Conservation (phyloP, 257 asterid genomes). For the Nicotiana attenuata region DNA sequence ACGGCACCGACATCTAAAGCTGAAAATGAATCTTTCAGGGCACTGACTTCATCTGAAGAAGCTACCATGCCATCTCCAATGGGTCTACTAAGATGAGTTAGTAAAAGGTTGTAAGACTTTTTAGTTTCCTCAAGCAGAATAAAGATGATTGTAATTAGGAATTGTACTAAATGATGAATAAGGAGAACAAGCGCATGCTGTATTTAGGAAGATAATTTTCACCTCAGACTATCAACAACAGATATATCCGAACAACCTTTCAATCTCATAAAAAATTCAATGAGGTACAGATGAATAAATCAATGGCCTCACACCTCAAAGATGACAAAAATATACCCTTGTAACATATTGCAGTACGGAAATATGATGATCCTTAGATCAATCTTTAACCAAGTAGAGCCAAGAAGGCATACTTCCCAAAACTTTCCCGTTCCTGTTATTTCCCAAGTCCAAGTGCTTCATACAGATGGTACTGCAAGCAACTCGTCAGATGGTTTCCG, state of each 20-base stretch:
- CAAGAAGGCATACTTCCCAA: background rate
- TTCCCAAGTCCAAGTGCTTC: background rate
- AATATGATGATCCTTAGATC: background rate
- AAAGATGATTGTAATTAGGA: background rate
- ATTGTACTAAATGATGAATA: background rate
- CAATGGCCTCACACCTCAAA: background rate
- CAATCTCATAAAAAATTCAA: background rate
- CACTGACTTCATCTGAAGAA: conserved; percentile 48
- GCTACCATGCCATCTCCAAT: conserved; percentile 42
- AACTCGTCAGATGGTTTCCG: background rate
- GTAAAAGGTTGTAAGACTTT: conserved; percentile 1
- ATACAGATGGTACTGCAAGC: background rate
- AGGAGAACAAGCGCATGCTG: background rate
- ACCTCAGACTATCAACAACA: background rate
- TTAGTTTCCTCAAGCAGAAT: background rate
- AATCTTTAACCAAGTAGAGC: background rate
- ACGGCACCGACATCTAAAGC: conserved; percentile 51
- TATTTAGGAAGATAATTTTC: conserved; percentile 1
- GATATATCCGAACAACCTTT: background rate
- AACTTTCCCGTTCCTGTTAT: background rate
- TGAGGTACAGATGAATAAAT: background rate
- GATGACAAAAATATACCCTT: background rate
- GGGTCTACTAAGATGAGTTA: conserved; percentile 30
- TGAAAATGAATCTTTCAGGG: conserved; percentile 59
- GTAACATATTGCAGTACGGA: background rate